Base-by-base conservation (phyloP, 2,329 filamentous ascomycete species). In the Sporothrix humicola region DNA sequence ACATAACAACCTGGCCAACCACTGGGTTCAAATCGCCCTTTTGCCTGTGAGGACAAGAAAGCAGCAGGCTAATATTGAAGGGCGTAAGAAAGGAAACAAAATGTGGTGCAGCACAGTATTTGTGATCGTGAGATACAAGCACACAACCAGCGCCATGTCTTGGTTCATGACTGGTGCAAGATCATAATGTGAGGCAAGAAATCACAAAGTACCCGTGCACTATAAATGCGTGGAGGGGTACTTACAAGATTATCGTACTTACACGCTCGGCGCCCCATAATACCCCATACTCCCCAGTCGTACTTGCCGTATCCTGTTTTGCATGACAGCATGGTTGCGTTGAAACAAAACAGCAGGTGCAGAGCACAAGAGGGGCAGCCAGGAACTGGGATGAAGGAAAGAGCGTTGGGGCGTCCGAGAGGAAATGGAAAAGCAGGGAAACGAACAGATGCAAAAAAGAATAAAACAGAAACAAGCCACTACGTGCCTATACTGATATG, bases 281-380 rank as follows among this genome's bases (percentile, higher is more conserved):
- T 68, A 68, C 65, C 65, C 65, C 65, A 68, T 68, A 68, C 15
- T 68, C 42, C 42, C 61, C 20, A 13, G 61, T 66, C 42, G 20
- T 66, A 48, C 61, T 48, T 66, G 61, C 61, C 61, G 20, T 26
- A 48, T 66, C 42, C 42, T 58, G 52, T 59, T 58, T 71, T 54
- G 65, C 65, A 52, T 52, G 65, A 69, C 48, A 52, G 26, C 65
- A 69, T 68, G 63, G 44, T 69, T 69, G 46, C 65, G 46, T 69
- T 52, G 48, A 69, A 54, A 69, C 65, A 69, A 69, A 69, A 69
- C 46, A 52, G 42, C 42, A 66, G 20, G 20, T 66, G 42, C 42
- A 17, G 48, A 15, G 48, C 48, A 17, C 10, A 17, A 50, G 48
- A 58, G 54, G 63, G 66, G 26, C 46, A 54, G 17, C 50, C 9